These are phyloP conservation scores for Ogataea neopini DNA, from an alignment of 805 yeast species.

Conservation along the genomic window DNA sequence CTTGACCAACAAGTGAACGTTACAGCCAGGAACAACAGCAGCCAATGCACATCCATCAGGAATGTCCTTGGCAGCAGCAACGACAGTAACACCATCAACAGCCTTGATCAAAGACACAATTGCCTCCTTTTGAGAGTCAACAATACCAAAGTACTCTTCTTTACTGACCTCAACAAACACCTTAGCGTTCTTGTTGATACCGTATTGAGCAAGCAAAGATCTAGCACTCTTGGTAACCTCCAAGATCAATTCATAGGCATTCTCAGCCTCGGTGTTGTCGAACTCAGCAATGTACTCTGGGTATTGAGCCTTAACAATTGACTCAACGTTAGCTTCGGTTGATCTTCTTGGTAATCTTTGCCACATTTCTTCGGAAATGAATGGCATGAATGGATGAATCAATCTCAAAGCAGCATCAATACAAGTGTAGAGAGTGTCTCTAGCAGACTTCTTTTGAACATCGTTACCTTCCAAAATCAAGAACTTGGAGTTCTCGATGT, in stretches of 20 bases:
- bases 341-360: constrained; percentile 92
- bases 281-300: constrained; percentile 66
- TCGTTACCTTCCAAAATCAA: constrained; percentile 89
- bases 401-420: constrained; percentile 86
- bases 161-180: constrained; percentile 75
- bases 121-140: constrained; percentile 74
- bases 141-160: constrained; percentile 49
- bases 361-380: constrained; percentile 97
- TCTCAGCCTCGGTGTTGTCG: constrained; percentile 62
- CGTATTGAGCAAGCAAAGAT: constrained; percentile 88
- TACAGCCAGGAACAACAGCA: constrained; percentile 76
- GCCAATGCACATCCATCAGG: constrained; percentile 91
- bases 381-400: constrained; percentile 99
- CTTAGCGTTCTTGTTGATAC: constrained; percentile 83
- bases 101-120: constrained; percentile 91
- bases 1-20: constrained; percentile 88
- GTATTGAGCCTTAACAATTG: constrained; percentile 79
- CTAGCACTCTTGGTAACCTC: constrained; percentile 89
- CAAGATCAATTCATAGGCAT: constrained; percentile 80
- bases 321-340: constrained; percentile 55
- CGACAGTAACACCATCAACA: constrained; percentile 71
- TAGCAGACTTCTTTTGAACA: constrained; percentile 83
- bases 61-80: constrained; percentile 51
- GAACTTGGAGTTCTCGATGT: constrained; percentile 95
- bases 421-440: constrained; percentile 90